These are phyloP conservation scores for Citrus australasica DNA, from an alignment of 345 rosid genomes.

Conservation along the genomic window DNA sequence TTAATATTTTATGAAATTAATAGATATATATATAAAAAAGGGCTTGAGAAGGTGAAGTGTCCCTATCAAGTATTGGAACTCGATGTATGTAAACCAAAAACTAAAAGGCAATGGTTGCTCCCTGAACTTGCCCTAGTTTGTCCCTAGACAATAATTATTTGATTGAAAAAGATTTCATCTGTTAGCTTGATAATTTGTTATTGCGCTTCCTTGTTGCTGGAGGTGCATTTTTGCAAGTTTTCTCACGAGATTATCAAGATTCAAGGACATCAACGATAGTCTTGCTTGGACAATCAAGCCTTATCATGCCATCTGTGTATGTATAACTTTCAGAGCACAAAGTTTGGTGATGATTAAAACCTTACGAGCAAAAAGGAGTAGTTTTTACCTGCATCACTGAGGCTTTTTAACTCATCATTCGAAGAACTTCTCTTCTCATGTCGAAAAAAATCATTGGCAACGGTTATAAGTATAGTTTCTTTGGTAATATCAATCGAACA, in stretches of 20 bases:
- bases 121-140: too few relatives aligned
- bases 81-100: too few relatives aligned
- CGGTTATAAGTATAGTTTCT: conserved; percentile 41
- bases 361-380: neutral
- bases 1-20: too few relatives aligned
- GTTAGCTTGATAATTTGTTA: conserved; percentile 22
- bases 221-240: conserved; percentile 27
- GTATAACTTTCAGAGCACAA: too few relatives aligned
- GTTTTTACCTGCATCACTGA: conserved; percentile 46
- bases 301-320: conserved; percentile 46
- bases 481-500: conserved; percentile 32
- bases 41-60: too few relatives aligned
- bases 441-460: conserved; percentile 67
- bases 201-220: conserved; percentile 29
- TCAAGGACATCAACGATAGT: conserved; percentile 44
- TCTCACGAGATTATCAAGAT: conserved; percentile 31
- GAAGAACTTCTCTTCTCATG: conserved; percentile 49
- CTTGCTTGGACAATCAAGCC: conserved; percentile 42
- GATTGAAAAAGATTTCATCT: too few relatives aligned
- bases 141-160: too few relatives aligned
- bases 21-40: too few relatives aligned
- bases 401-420: conserved; percentile 33
- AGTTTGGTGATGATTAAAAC: neutral
- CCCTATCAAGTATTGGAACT: too few relatives aligned
- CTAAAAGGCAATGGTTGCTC: too few relatives aligned